Conservation (phyloP, 345 rosid species). For the Pugionium cornutum region DNA sequence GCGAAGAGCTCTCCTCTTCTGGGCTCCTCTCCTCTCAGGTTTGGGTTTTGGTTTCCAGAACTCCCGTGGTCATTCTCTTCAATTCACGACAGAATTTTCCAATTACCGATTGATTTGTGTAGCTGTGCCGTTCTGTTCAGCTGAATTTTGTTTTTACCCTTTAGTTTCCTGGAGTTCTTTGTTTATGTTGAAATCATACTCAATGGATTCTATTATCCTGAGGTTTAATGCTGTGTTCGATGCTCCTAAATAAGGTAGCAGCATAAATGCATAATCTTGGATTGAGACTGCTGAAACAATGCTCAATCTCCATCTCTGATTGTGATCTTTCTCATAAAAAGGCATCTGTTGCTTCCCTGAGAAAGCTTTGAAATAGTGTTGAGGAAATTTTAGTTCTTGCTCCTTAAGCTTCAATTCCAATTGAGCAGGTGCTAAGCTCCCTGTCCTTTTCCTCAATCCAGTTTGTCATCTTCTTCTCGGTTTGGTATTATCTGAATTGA, state of each 20-base stretch:
- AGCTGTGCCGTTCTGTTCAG: neutral
- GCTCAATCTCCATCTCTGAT: neutral
- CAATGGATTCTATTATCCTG: neutral
- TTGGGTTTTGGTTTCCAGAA: neutral
- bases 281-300: neutral
- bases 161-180: constrained; percentile 1
- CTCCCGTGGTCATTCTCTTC: neutral
- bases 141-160: neutral
- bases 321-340: neutral
- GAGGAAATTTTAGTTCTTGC: no score
- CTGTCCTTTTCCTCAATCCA: neutral
- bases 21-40: constrained; percentile 86
- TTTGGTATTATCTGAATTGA: neutral
- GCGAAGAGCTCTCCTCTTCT: constrained; percentile 80
- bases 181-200: neutral
- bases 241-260: constrained; percentile 14
- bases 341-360: neutral
- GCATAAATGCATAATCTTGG: neutral
- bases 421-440: neutral
- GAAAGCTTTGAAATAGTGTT: no score
- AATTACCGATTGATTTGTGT: neutral
- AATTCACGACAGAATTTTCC: neutral
- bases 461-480: neutral
- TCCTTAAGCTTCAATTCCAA: no score
- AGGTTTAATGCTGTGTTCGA: neutral